Percentiles rank a stretch among this genome's conserved stretches.
Evolutionary conservation across 257 asterid species (phyloP).

Genomic region (Perilla frutescens): DNA sequence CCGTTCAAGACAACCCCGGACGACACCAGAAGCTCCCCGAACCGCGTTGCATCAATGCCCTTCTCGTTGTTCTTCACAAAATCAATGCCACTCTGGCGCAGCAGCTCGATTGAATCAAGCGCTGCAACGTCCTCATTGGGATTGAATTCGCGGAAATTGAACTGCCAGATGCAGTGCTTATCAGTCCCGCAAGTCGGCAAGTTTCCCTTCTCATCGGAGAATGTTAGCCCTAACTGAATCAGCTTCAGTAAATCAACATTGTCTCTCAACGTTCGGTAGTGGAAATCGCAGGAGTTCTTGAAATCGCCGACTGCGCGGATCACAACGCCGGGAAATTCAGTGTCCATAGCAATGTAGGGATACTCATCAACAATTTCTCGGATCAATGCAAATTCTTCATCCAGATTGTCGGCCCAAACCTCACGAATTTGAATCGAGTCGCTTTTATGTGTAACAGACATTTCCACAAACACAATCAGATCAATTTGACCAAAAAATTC

Average conservation of each 20-base stretch:
- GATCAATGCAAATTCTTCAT: constrained; percentile 65
- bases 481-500: neutral
- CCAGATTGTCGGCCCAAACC: constrained; percentile 75
- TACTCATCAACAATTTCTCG: constrained; percentile 66
- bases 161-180: constrained; percentile 73
- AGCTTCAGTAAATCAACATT: constrained; percentile 75
- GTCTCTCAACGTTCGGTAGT: constrained; percentile 63
- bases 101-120: constrained; percentile 58
- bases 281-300: constrained; percentile 55
- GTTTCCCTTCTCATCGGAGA: constrained; percentile 72
- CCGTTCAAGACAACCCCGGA: constrained; percentile 76
- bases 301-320: constrained; percentile 61
- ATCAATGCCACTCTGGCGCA: constrained; percentile 72
- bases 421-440: constrained; percentile 73
- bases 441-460: constrained; percentile 62
- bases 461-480: constrained; percentile 39
- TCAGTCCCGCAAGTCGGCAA: constrained; percentile 67
- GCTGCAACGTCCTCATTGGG: constrained; percentile 69
- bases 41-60: constrained; percentile 57
- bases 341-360: constrained; percentile 85
- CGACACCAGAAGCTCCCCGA: constrained; percentile 80
- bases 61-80: constrained; percentile 51
- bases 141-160: constrained; percentile 75
- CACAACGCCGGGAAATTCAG: constrained; percentile 75
- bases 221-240: constrained; percentile 73